Conservation (phyloP, 176 grass and related monocot species). For the Aegilops speltoides region DNA sequence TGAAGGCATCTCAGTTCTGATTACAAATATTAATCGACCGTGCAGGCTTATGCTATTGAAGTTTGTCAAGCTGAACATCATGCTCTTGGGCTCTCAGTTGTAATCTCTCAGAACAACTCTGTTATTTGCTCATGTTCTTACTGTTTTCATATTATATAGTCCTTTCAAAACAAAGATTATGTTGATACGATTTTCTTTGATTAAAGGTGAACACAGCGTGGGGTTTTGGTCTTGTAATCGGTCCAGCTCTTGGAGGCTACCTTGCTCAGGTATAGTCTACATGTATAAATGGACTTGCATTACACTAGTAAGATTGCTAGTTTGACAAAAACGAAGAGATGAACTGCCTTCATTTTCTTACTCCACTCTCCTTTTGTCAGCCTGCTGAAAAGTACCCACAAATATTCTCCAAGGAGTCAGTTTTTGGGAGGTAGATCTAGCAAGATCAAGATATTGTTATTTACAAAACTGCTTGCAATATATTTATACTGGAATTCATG, state of each 20-base stretch:
- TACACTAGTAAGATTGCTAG: background rate
- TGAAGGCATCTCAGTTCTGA: background rate
- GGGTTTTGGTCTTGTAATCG: constrained; percentile 69
- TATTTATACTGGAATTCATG: background rate
- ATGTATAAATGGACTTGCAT: background rate
- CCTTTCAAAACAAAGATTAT: background rate
- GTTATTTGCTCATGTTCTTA: background rate
- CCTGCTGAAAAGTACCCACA: constrained; percentile 75
- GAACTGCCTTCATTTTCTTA: background rate
- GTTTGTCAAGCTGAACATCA: constrained; percentile 43
- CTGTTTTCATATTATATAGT: background rate
- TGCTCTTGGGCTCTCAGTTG: constrained; percentile 48
- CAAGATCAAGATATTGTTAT: background rate
- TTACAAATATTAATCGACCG: background rate
- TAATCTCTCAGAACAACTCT: constrained; percentile 24
- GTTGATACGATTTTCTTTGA: background rate
- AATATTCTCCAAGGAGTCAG: constrained; percentile 50
- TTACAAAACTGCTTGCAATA: background rate
- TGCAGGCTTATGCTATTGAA: constrained; percentile 50
- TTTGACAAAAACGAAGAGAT: background rate
- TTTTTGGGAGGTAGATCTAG: constrained; percentile 61
- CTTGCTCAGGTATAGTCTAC: constrained; percentile 60
- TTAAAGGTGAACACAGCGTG: constrained; percentile 53
- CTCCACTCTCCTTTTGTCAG: constrained; percentile 29
- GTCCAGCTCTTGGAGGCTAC: constrained; percentile 89